Base-by-base conservation (phyloP, 495 filamentous ascomycete genomes). In the Penicillium bovifimosum region DNA sequence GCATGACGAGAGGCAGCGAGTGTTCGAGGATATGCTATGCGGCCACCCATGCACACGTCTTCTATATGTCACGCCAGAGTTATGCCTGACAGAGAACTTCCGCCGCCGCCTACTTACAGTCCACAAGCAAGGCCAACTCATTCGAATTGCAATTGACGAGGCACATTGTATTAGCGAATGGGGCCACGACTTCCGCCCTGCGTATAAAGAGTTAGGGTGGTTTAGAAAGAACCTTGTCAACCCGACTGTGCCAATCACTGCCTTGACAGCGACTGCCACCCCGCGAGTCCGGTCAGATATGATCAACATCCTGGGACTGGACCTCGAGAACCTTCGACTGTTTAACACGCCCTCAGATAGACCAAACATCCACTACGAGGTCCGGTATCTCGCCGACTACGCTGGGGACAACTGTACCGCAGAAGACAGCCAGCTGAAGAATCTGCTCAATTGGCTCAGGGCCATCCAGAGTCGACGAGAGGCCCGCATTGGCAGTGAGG, bases 81-180 rank as follows among this genome's bases (percentile, higher is more conserved):
- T 89, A 26, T 96, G 90, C 66, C 80, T 84, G 28, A 82, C 83
- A 6, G 84, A 91, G 31, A 76, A 75, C 36, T 96, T 97, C 68
- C 87, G 91, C 14, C 78, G 82, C 33, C 79, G 83, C 39, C 72
- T 97, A 7, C 75, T 75, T 47, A 74, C 85, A 2, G 83, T 96
- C n/a, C 76, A 96, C 63, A 66, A 78, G 40, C 91, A 96, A 66
- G 78, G 82, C 18, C 88, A 96, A 66, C 79, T 97, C 5, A 82
- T 85, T 9, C 83, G 92, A 9, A 81, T 97, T 56, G 92, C 85
- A 39, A 84, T 97, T 41, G 92, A 97, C 69, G 92, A 97, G 71
- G 92, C 92, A 11, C 92, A 97, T 65, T 96, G 92, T 65, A 96
- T 97, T 56, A 91, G 86, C 9, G 91, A 97, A 83, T 97, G 92